These are phyloP conservation scores for Fusarium algeriense DNA, from an alignment of 2,329 filamentous ascomycete genomes.

Conservation along the genomic window DNA sequence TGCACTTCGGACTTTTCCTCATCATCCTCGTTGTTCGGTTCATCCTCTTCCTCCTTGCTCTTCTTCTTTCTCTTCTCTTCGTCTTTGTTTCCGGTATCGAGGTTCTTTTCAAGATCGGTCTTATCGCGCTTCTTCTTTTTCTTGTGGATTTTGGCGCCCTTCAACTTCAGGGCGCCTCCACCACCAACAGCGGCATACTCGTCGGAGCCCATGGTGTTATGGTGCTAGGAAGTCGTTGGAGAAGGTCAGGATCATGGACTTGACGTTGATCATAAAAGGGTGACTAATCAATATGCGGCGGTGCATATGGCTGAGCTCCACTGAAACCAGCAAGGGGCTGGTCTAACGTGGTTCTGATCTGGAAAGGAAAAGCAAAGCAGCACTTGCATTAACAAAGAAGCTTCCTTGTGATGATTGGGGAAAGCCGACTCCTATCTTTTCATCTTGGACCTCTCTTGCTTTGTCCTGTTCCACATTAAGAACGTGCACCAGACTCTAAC, in stretches of 20 bases:
- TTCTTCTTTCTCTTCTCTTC: slow-evolving; percentile 34
- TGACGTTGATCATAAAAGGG: slow-evolving; percentile 7
- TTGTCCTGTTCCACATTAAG: slow-evolving; percentile 22
- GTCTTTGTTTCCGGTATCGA: slow-evolving; percentile 50
- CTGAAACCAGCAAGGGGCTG: slow-evolving; percentile 14
- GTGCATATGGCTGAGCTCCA: slow-evolving; percentile 9
- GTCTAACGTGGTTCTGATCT: slow-evolving; percentile 10
- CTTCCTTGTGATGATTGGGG: slow-evolving; percentile 34
- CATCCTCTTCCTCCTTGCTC: slow-evolving; percentile 47
- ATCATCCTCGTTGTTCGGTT: slow-evolving; percentile 50
- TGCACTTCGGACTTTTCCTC: slow-evolving; percentile 49
- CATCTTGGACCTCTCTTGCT: slow-evolving; percentile 25
- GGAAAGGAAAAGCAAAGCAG: slow-evolving; percentile 23
- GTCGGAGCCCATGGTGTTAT: slow-evolving; percentile 72
- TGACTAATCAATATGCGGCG: slow-evolving; percentile 29
- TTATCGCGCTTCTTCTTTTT: slow-evolving; percentile 72
- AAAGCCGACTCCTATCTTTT: slow-evolving; percentile 37
- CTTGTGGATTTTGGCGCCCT: slow-evolving; percentile 76
- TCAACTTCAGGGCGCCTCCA: slow-evolving; percentile 85
- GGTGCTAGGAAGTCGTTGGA: slow-evolving; percentile 11
- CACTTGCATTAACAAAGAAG: slow-evolving; percentile 28
- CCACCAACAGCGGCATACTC: slow-evolving; percentile 77
- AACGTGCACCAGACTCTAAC: slow-evolving; percentile 8
- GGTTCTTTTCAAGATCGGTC: slow-evolving; percentile 61
- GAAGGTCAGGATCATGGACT: not conserved